A percentile compares a stretch with the other conserved stretches of the same genome.
Conservation (phyloP, 2,329 filamentous ascomycete genomes). For the Curvularia lunata region DNA sequence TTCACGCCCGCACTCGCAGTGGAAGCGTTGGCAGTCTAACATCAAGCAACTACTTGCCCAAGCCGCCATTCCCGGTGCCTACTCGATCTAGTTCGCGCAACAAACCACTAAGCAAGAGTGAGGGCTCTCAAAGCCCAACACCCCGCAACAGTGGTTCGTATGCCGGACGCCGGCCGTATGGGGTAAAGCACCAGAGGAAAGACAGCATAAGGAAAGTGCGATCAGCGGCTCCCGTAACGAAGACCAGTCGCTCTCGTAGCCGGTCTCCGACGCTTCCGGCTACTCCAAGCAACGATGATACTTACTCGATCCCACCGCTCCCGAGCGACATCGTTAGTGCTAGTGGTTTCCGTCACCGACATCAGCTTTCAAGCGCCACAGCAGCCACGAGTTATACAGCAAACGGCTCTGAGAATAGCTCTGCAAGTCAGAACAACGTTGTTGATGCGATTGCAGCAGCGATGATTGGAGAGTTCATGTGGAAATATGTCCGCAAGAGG, state of each 20-base stretch:
- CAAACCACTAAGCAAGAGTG: slow-evolving; percentile 70
- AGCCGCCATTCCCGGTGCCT: slow-evolving; percentile 90
- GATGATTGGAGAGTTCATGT: slow-evolving; percentile 99
- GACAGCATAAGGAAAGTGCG: slow-evolving; percentile 78
- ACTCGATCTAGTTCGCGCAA: slow-evolving; percentile 85
- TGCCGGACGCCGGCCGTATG: slow-evolving; percentile 50
- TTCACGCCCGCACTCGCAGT: slow-evolving; percentile 70
- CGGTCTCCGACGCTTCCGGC: slow-evolving; percentile 67
- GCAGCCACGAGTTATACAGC: slow-evolving; percentile 64
- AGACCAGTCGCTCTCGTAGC: slow-evolving; percentile 53
- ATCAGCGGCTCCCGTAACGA: slow-evolving; percentile 76
- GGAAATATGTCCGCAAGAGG: slow-evolving; percentile 83
- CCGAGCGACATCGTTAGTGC: slow-evolving; percentile 71
- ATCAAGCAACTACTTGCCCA: slow-evolving; percentile 48
- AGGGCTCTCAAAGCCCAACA: slow-evolving; percentile 80
- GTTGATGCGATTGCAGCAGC: slow-evolving; percentile 97
- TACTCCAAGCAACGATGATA: slow-evolving; percentile 71
- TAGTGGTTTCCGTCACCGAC: slow-evolving; percentile 54
- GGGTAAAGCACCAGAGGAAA: slow-evolving; percentile 55
- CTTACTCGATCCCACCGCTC: slow-evolving; percentile 73
- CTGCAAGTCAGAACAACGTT: slow-evolving; percentile 74
- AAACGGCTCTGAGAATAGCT: slow-evolving; percentile 62
- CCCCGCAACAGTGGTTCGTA: slow-evolving; percentile 54
- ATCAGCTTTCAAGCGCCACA: slow-evolving; percentile 68
- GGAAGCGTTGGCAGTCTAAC: slow-evolving; percentile 67